Evolutionary conservation across 75 land plant genomes (phyloP).

Genomic region (Picea glauca): DNA sequence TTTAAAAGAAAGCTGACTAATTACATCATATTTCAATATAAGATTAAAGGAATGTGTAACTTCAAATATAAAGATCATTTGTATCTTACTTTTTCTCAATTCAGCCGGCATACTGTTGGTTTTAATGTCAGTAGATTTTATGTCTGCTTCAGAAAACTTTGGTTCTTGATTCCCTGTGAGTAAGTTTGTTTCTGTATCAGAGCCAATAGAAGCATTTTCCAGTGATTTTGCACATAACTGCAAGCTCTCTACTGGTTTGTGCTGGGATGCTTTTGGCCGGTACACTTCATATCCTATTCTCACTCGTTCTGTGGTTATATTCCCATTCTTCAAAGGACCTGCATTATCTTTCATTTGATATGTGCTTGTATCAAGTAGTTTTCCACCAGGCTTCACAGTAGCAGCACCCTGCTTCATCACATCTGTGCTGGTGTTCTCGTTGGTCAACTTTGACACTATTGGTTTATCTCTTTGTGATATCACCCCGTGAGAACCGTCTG

Average conservation of each 20-base stretch:
- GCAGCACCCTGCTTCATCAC: background rate
- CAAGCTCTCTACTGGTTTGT: background rate
- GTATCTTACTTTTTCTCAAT: slow-evolving; percentile 2
- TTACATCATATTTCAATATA: background rate
- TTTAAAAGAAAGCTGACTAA: background rate
- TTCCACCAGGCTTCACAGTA: background rate
- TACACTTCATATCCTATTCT: slow-evolving; percentile 4
- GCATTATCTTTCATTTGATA: background rate
- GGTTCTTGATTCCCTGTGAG: background rate
- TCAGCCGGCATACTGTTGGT: background rate
- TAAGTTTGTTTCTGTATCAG: background rate
- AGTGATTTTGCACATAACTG: background rate
- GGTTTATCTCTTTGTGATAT: background rate
- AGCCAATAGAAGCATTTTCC: background rate
- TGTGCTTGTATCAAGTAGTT: background rate
- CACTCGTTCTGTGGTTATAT: background rate
- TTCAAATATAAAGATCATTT: background rate
- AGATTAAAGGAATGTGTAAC: background rate
- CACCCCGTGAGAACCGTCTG: background rate
- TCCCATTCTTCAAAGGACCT: slow-evolving; percentile 59
- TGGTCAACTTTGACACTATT: too few species aligned
- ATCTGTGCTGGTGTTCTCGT: background rate
- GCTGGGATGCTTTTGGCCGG: background rate
- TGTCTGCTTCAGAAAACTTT: background rate
- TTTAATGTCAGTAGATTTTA: background rate